A percentile compares a stretch with the other conserved stretches of the same genome.
These are phyloP conservation scores for Paxillus involutus DNA, from an alignment of 768 basidiomycete genomes.

Conservation along the genomic window DNA sequence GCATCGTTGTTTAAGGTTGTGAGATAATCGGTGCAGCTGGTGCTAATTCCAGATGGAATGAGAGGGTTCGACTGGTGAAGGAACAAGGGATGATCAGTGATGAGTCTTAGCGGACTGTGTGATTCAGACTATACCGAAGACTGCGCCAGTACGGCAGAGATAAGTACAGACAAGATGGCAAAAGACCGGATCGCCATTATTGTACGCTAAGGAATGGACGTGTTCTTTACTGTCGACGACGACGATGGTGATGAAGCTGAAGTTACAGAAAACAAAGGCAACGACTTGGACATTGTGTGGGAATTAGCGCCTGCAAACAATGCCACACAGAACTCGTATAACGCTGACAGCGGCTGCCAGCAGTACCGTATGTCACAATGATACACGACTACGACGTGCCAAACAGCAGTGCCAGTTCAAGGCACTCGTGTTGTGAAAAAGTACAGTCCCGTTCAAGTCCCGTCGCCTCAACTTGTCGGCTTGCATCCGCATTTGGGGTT, in stretches of 20 bases:
- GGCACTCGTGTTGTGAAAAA: too few relatives aligned
- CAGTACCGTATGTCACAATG: too few relatives aligned
- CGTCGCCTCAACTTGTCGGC: too few relatives aligned
- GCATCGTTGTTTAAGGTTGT: constrained; percentile 59
- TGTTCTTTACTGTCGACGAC: constrained; percentile 36
- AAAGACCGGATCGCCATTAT: constrained; percentile 50
- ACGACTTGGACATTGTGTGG: background rate
- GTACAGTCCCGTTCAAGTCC: too few relatives aligned
- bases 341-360: too few relatives aligned
- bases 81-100: constrained; percentile 10
- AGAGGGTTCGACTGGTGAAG: constrained; percentile 41
- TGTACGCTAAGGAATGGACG: constrained; percentile 33
- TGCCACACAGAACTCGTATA: background rate
- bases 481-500: too few relatives aligned
- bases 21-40: constrained; percentile 58
- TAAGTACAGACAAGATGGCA: constrained; percentile 49
- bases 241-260: constrained; percentile 24
- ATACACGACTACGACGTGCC: too few relatives aligned
- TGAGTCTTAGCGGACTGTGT: background rate
- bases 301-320: background rate
- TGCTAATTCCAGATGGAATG: constrained; percentile 69
- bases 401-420: too few relatives aligned
- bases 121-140: constrained; percentile 35
- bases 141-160: constrained; percentile 53
- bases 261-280: background rate